Evolutionary conservation across 2,329 filamentous ascomycete genomes (phyloP).

Genomic region (Aspergillus ibericus): DNA sequence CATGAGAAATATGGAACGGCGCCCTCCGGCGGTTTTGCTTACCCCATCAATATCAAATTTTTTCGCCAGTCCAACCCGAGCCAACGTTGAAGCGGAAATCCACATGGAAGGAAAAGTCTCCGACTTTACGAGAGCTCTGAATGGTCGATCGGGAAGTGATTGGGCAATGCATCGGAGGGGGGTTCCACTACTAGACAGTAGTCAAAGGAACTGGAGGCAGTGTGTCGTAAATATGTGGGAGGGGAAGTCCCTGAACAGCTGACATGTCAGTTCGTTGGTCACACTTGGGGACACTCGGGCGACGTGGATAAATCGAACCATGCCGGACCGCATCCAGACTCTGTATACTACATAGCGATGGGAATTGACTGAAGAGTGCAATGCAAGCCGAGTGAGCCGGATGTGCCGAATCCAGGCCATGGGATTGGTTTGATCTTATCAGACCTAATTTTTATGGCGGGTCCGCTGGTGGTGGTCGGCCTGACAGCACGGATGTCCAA

Average conservation of each 20-base stretch:
- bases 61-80: not conserved
- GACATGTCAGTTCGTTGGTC: not conserved
- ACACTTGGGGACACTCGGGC: too few relatives aligned
- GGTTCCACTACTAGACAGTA: not conserved
- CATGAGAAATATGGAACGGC: not conserved
- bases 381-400: not conserved
- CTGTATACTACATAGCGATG: not conserved
- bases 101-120: constrained; percentile 2
- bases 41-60: not conserved
- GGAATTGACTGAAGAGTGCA: not conserved
- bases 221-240: not conserved
- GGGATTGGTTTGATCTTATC: constrained; percentile 4
- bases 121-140: not conserved
- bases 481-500: constrained; percentile 7
- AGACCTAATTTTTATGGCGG: not conserved
- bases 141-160: not conserved
- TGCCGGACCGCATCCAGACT: not conserved
- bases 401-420: not conserved
- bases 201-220: not conserved
- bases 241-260: not conserved
- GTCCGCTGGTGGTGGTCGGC: not conserved
- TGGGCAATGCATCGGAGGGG: not conserved
- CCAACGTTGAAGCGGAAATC: not conserved
- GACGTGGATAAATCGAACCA: not conserved
- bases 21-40: not conserved